phyloP scores from a whole-genome alignment of 495 filamentous ascomycete genomes.

The Annulohypoxylon moriforme region DNA sequence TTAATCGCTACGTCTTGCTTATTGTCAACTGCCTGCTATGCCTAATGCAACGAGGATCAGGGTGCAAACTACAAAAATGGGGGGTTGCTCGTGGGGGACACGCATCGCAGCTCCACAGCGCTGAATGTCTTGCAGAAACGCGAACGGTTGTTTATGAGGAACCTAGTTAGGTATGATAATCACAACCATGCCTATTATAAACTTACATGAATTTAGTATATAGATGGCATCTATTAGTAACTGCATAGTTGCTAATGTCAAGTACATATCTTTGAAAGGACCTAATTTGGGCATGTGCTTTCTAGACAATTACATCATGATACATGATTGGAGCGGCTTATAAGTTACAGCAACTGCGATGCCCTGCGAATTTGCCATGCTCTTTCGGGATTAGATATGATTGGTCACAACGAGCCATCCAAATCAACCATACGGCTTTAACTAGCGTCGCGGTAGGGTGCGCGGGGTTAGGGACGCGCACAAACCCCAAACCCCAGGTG shows the following conservation, averaged over 20 bases:
- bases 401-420: conserved; percentile 19
- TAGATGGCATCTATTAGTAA: not conserved
- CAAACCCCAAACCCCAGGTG: conserved; percentile 18
- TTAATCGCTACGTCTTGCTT: conserved; percentile 7
- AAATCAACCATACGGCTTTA: conserved; percentile 32
- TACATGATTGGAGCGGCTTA: not conserved
- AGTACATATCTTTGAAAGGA: too few relatives aligned
- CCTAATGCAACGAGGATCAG: conserved; percentile 6
- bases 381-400: conserved; percentile 23
- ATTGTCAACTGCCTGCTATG: not conserved
- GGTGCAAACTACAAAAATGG: not conserved
- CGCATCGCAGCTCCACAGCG: conserved; percentile 29
- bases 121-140: conserved; percentile 23
- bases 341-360: conserved; percentile 1
- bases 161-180: too few relatives aligned
- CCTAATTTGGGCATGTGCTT: too few relatives aligned
- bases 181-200: too few relatives aligned
- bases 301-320: not conserved
- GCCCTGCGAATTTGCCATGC: conserved; percentile 33
- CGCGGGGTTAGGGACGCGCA: conserved; percentile 35
- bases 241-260: too few relatives aligned
- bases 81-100: conserved; percentile 23
- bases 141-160: not conserved
- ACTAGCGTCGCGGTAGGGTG: conserved; percentile 29
- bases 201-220: not conserved